Evolutionary conservation across 2,329 filamentous ascomycete species (phyloP).

Genomic region (Aspergillus candidus): DNA sequence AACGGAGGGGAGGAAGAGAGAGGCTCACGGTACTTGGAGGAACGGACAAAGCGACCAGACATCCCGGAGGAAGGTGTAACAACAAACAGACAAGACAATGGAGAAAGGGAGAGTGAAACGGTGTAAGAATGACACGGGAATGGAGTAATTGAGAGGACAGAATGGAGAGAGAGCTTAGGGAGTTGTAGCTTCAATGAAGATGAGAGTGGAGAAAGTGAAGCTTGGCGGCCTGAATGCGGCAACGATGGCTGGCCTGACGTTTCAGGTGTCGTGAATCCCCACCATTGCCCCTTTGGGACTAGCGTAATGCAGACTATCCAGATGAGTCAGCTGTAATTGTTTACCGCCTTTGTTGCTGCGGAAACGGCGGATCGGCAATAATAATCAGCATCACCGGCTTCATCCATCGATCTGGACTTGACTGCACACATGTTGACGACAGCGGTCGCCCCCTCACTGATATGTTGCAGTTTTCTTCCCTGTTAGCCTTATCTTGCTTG

Average conservation of each 20-base stretch:
- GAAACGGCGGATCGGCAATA: constrained; percentile 18
- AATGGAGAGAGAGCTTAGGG: constrained; percentile 6
- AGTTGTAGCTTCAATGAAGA: constrained; percentile 1
- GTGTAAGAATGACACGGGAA: background rate
- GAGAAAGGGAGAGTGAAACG: constrained; percentile 9
- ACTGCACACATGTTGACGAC: too few species aligned
- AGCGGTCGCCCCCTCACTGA: constrained; percentile 7
- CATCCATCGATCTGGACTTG: background rate
- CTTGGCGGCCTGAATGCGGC: background rate
- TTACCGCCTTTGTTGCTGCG: constrained; percentile 29
- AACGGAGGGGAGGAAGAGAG: constrained; percentile 9
- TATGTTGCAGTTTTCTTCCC: constrained; percentile 8
- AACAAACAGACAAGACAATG: constrained; percentile 10
- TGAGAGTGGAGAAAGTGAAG: constrained; percentile 1
- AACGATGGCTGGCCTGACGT: too few species aligned
- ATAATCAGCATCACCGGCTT: constrained; percentile 1
- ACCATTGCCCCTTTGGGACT: background rate
- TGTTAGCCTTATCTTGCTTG: constrained; percentile 5
- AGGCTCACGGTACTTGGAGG: constrained; percentile 65
- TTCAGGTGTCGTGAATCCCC: constrained; percentile 9
- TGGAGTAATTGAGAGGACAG: background rate
- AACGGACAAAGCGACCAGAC: constrained; percentile 67
- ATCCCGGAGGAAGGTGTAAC: constrained; percentile 36
- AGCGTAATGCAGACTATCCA: too few species aligned
- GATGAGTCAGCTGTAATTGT: constrained; percentile 30